These are phyloP conservation scores for Thermomyces lanuginosus DNA, from an alignment of 2,329 filamentous ascomycete species.

Conservation along the genomic window DNA sequence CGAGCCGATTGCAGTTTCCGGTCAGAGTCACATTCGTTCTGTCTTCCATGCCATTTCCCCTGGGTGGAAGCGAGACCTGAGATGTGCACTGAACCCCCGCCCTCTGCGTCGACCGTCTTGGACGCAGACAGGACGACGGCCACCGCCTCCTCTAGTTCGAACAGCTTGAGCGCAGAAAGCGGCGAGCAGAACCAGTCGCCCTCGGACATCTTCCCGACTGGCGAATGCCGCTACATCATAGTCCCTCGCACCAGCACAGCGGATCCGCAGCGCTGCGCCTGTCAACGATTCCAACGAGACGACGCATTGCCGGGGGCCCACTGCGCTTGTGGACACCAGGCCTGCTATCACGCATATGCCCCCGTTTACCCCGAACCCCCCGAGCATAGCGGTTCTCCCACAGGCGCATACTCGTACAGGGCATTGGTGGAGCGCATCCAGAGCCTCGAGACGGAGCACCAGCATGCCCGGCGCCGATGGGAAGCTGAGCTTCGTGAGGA, in stretches of 20 bases:
- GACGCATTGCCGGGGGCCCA: slow-evolving; percentile 1
- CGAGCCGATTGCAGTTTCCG: too few species aligned
- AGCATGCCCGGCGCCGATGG: slow-evolving; percentile 11
- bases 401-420: slow-evolving; percentile 5
- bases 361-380: slow-evolving; percentile 18
- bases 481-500: slow-evolving; percentile 11
- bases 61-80: too few species aligned
- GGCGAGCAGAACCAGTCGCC: too few species aligned
- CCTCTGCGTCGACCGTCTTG: too few species aligned
- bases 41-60: too few species aligned
- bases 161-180: too few species aligned
- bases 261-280: slow-evolving; percentile 1
- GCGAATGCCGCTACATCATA: slow-evolving; percentile 2
- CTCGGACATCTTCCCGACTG: too few species aligned
- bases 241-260: background rate
- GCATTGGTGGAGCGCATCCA: slow-evolving; percentile 11
- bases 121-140: too few species aligned
- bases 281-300: background rate
- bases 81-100: too few species aligned
- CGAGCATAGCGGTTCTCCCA: slow-evolving; percentile 1
- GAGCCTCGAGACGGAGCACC: slow-evolving; percentile 12
- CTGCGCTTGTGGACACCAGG: slow-evolving; percentile 1
- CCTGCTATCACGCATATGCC: background rate
- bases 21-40: too few species aligned
- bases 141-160: too few species aligned